These are phyloP conservation scores for Pseudomonodictys pantanalensis DNA, from an alignment of 495 filamentous ascomycete genomes.

Conservation along the genomic window DNA sequence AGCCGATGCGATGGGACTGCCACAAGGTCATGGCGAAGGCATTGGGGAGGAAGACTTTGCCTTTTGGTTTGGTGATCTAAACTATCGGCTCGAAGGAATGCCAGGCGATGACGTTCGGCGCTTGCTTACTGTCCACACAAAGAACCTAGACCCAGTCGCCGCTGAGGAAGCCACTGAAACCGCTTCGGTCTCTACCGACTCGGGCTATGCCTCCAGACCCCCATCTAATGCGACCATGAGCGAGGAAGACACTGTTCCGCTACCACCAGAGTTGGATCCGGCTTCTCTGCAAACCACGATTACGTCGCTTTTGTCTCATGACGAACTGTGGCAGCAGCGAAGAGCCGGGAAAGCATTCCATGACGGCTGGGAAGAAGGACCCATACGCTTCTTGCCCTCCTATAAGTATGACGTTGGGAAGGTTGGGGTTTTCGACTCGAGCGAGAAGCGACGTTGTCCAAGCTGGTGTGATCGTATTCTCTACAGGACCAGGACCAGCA, in stretches of 20 bases:
- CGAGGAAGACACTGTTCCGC: background rate
- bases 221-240: background rate
- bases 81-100: slow-evolving; percentile 86
- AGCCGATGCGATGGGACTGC: slow-evolving; percentile 51
- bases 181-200: background rate
- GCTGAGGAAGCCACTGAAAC: slow-evolving; percentile 38
- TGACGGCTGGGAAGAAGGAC: slow-evolving; percentile 87
- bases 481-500: slow-evolving; percentile 71
- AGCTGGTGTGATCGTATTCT: slow-evolving; percentile 99
- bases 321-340: slow-evolving; percentile 78
- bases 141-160: slow-evolving; percentile 58
- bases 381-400: slow-evolving; percentile 84
- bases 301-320: slow-evolving; percentile 79
- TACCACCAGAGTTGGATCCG: slow-evolving; percentile 51
- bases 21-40: slow-evolving; percentile 54
- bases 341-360: slow-evolving; percentile 73
- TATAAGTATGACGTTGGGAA: slow-evolving; percentile 99
- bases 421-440: slow-evolving; percentile 87
- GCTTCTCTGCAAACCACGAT: slow-evolving; percentile 78
- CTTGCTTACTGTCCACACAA: slow-evolving; percentile 77
- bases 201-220: background rate
- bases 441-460: slow-evolving; percentile 85
- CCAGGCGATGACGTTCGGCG: slow-evolving; percentile 86
- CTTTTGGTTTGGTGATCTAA: slow-evolving; percentile 96
- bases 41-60: slow-evolving; percentile 89